Conservation (phyloP, 2,329 filamentous ascomycete species). For the Ciborinia camelliae region DNA sequence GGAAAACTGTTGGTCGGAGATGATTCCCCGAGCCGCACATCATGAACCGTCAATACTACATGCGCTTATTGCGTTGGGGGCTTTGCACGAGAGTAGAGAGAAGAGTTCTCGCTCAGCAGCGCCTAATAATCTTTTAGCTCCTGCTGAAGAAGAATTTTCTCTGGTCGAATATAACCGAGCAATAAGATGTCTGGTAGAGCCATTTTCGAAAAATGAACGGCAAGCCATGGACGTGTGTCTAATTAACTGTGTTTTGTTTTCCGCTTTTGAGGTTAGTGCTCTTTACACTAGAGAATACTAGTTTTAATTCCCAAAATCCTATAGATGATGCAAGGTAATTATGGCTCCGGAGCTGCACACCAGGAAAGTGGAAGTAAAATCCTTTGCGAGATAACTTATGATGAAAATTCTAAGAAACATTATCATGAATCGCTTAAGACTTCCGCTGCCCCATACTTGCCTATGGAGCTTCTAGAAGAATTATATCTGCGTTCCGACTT, state of each 20-base stretch:
- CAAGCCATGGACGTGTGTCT: constrained; percentile 14
- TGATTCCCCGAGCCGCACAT: constrained; percentile 4
- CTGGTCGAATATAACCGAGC: constrained; percentile 5
- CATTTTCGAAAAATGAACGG: background rate
- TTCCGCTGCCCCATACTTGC: constrained; percentile 22
- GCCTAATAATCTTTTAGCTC: background rate
- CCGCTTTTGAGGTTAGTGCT: constrained; percentile 7
- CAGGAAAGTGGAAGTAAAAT: constrained; percentile 28
- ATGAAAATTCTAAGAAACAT: constrained; percentile 17
- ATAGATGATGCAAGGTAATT: constrained; percentile 28
- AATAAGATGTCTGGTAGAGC: constrained; percentile 2
- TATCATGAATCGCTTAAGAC: constrained; percentile 17
- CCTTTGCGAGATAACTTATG: constrained; percentile 24
- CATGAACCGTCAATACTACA: constrained; percentile 1
- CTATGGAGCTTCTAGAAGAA: constrained; percentile 22
- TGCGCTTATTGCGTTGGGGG: background rate
- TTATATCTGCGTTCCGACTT: constrained; percentile 26
- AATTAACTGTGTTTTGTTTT: constrained; percentile 9
- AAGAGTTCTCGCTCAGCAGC: background rate
- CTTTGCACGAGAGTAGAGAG: constrained; percentile 2
- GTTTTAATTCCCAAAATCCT: too few species aligned
- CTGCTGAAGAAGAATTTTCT: background rate
- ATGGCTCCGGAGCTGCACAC: constrained; percentile 26
- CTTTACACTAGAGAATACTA: background rate
- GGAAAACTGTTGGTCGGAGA: constrained; percentile 1